Conservation (phyloP, 805 yeast genomes). For the Yamadazyma nakazawae region DNA sequence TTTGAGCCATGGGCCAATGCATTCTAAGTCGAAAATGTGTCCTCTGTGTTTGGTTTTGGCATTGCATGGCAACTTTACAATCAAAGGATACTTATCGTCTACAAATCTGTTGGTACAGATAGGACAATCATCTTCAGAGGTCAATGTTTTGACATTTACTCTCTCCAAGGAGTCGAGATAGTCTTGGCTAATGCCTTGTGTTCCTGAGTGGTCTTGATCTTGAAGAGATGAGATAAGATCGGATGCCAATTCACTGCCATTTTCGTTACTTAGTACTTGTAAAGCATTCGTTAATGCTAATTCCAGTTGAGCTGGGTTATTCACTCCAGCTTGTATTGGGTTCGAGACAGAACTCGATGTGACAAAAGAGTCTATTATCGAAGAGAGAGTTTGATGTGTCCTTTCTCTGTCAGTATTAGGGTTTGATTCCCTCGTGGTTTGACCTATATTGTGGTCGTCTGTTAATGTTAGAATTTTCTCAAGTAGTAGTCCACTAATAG, state of each 20-base stretch:
- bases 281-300: conserved; percentile 32
- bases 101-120: conserved; percentile 75
- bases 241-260: conserved; percentile 27
- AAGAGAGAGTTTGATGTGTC: conserved; percentile 22
- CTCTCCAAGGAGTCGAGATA: conserved; percentile 78
- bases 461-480: conserved; percentile 1
- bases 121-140: conserved; percentile 67
- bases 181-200: conserved; percentile 60
- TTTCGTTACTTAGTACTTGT: conserved; percentile 26
- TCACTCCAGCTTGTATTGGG: background rate
- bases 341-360: conserved; percentile 11
- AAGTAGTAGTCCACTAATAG: background rate
- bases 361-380: conserved; percentile 35
- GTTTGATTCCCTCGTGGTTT: conserved; percentile 5
- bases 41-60: conserved; percentile 17
- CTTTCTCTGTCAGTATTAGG: conserved; percentile 22
- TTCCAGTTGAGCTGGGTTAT: background rate
- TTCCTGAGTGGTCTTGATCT: conserved; percentile 4
- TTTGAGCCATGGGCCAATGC: conserved; percentile 86
- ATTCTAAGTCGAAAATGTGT: conserved; percentile 84
- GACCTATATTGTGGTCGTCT: conserved; percentile 39
- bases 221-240: conserved; percentile 25
- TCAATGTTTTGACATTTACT: conserved; percentile 35
- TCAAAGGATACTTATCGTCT: conserved; percentile 73
- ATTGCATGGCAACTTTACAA: conserved; percentile 70